A percentile compares a stretch with the other conserved stretches of the same genome.
phyloP scores from a whole-genome alignment of 2,329 filamentous ascomycete genomes.

The Apiospora kogelbergensis region DNA sequence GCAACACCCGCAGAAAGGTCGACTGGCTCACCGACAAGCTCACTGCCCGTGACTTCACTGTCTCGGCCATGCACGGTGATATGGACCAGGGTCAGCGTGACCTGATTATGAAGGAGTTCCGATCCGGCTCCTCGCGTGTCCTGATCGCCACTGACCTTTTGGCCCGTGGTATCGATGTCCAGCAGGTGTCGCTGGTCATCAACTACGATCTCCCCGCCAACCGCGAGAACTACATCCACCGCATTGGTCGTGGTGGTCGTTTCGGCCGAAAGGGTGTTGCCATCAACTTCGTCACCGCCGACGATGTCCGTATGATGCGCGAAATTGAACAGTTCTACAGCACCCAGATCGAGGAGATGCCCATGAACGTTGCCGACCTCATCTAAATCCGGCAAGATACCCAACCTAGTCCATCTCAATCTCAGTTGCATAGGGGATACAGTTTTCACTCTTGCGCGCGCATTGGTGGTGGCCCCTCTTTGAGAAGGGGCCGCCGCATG shows the following conservation, averaged over 20 bases:
- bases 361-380: constrained; percentile 84
- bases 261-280: constrained; percentile 99
- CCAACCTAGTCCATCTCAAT: background rate
- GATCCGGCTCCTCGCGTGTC: constrained; percentile 96
- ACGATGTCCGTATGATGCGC: constrained; percentile 99
- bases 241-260: constrained; percentile 98
- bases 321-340: constrained; percentile 99
- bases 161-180: constrained; percentile 99
- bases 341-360: constrained; percentile 99
- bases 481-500: constrained; percentile 17
- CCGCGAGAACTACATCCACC: constrained; percentile 99
- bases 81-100: constrained; percentile 99
- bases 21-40: constrained; percentile 99
- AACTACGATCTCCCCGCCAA: constrained; percentile 99
- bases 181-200: constrained; percentile 99
- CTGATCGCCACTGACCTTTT: constrained; percentile 97
- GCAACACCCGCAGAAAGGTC: constrained; percentile 99
- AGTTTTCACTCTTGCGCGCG: constrained; percentile 21
- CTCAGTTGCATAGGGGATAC: constrained; percentile 19
- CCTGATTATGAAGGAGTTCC: constrained; percentile 99
- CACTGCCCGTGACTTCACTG: constrained; percentile 96
- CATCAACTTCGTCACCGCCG: constrained; percentile 99
- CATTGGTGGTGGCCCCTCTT: constrained; percentile 22
- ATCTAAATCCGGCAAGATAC: constrained; percentile 52
- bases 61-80: constrained; percentile 99